Conservation (phyloP, 305 asterid species). For the Euphrasia arctica region DNA sequence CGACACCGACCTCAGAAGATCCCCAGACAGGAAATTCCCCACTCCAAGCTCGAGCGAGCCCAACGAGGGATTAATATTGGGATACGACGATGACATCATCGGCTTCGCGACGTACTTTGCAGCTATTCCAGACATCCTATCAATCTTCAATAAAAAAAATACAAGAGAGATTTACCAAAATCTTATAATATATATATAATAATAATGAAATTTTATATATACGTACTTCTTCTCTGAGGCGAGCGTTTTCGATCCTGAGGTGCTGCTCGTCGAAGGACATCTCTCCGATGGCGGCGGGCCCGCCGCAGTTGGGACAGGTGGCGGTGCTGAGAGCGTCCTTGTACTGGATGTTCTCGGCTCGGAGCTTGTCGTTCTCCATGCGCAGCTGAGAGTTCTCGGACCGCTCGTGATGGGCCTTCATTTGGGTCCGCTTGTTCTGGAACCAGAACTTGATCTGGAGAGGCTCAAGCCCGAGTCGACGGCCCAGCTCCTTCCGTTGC, state of each 20-base stretch:
- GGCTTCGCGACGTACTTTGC: slow-evolving; percentile 70
- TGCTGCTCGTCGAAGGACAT: not conserved
- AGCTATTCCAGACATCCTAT: slow-evolving; percentile 65
- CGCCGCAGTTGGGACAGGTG: slow-evolving; percentile 70
- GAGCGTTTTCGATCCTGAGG: slow-evolving; percentile 6
- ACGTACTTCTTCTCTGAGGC: slow-evolving; percentile 1
- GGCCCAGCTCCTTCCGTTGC: slow-evolving; percentile 54
- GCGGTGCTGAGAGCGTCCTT: slow-evolving; percentile 63
- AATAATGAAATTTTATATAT: too few relatives aligned
- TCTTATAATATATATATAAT: too few relatives aligned
- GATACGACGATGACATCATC: slow-evolving; percentile 38
- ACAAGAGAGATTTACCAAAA: too few relatives aligned
- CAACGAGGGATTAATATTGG: slow-evolving; percentile 34
- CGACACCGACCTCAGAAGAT: slow-evolving; percentile 54
- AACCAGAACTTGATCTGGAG: slow-evolving; percentile 62
- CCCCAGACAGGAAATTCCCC: slow-evolving; percentile 42
- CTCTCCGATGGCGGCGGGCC: slow-evolving; percentile 51
- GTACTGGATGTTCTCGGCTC: slow-evolving; percentile 58
- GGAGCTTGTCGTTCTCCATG: slow-evolving; percentile 59
- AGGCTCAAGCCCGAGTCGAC: slow-evolving; percentile 46
- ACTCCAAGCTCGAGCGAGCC: slow-evolving; percentile 50
- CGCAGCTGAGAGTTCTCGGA: slow-evolving; percentile 44
- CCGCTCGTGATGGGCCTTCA: slow-evolving; percentile 49
- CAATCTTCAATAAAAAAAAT: slow-evolving; percentile 37
- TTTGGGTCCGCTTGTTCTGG: slow-evolving; percentile 56